Evolutionary conservation across 2,329 filamentous ascomycete species (phyloP).

Genomic region (Cadophora gregata): DNA sequence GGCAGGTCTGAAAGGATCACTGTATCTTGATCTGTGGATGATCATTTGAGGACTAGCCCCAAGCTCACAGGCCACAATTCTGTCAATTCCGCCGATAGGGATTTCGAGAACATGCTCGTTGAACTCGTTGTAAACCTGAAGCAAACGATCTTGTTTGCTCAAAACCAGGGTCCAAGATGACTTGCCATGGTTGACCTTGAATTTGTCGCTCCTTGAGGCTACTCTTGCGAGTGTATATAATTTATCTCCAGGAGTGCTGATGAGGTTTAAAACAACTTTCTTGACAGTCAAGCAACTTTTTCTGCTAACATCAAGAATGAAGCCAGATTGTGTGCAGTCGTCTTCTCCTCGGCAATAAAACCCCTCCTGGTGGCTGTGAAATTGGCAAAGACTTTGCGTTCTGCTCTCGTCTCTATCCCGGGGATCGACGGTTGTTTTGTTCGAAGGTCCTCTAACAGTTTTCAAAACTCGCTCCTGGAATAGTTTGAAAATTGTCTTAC

Average conservation of each 20-base stretch:
- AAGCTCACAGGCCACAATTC: background rate
- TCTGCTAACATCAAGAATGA: background rate
- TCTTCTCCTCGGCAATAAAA: background rate
- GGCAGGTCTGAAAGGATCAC: background rate
- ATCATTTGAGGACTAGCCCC: background rate
- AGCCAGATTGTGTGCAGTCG: conserved; percentile 42
- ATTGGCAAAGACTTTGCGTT: background rate
- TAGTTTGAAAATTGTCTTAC: background rate
- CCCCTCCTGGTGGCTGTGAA: background rate
- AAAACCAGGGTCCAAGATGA: background rate
- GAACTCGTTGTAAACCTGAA: background rate
- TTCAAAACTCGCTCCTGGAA: background rate
- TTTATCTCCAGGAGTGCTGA: background rate
- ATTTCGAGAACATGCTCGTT: background rate
- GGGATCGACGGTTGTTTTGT: background rate
- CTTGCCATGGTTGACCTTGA: background rate
- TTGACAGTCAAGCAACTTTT: background rate
- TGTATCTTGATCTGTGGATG: background rate
- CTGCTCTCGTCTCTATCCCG: background rate
- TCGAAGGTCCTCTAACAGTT: background rate
- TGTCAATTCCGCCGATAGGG: background rate
- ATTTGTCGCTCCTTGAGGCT: background rate
- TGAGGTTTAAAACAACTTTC: background rate
- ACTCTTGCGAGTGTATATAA: background rate
- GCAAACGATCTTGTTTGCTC: background rate